phyloP scores from a whole-genome alignment of 768 basidiomycete genomes.

The Naganishia vishniacii region DNA sequence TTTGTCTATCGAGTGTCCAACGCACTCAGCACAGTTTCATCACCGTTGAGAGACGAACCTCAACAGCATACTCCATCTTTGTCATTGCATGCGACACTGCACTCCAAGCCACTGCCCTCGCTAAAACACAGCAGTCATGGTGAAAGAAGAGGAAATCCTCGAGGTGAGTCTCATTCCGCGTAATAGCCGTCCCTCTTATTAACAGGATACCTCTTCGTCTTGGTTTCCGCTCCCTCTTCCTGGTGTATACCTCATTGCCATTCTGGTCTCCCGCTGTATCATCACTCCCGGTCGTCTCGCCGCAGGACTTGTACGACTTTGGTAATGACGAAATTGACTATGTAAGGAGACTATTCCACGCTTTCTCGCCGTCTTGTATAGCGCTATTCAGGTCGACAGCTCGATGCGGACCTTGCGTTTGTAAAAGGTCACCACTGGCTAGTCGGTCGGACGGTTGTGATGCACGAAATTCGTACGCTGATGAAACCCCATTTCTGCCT shows the following conservation, averaged over 20 bases:
- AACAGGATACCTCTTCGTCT: neutral
- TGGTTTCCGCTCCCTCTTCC: too few species aligned
- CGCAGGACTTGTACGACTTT: constrained; percentile 28
- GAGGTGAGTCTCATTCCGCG: constrained; percentile 9
- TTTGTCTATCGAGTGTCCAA: too few species aligned
- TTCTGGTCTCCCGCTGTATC: neutral
- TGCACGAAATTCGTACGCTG: constrained; percentile 18
- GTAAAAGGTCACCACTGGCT: constrained; percentile 12
- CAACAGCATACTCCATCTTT: too few species aligned
- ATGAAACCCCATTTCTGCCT: constrained; percentile 5
- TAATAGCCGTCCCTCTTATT: neutral
- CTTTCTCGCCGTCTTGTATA: constrained; percentile 10
- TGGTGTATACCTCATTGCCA: neutral
- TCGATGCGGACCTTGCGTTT: constrained; percentile 19
- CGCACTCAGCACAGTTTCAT: too few species aligned
- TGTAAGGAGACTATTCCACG: constrained; percentile 19
- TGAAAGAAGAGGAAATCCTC: constrained; percentile 17
- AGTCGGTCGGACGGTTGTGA: constrained; percentile 11
- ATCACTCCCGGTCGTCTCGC: neutral
- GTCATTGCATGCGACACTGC: too few species aligned
- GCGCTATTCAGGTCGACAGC: constrained; percentile 21
- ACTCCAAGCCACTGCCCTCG: too few species aligned
- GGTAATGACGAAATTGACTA: constrained; percentile 23
- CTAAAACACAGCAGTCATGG: too few species aligned
- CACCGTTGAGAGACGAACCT: too few species aligned